Conservation (phyloP, 2,329 filamentous ascomycete genomes). For the Parastagonospora avenae region DNA sequence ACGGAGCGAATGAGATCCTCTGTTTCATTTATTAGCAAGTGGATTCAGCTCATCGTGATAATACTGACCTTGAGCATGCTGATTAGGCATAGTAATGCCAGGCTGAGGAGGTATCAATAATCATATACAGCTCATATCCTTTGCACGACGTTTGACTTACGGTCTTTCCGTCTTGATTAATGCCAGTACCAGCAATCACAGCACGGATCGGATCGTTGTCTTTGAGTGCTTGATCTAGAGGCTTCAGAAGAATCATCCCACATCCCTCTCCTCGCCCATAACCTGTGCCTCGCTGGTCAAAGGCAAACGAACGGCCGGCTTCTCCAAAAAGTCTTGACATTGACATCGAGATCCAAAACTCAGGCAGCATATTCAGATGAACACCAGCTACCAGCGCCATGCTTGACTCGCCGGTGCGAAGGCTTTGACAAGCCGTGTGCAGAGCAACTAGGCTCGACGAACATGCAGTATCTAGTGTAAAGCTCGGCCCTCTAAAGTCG, state of each 20-base stretch:
- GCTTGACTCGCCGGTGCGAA: conserved; percentile 29
- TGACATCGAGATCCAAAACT: conserved; percentile 30
- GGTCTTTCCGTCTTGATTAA: conserved; percentile 61
- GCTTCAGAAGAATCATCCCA: conserved; percentile 64
- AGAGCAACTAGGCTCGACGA: conserved; percentile 34
- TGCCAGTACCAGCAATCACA: conserved; percentile 49
- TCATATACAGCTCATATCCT: not conserved
- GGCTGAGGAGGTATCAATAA: conserved; percentile 6
- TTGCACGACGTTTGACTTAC: not conserved
- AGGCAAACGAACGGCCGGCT: conserved; percentile 39
- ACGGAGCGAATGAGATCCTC: conserved; percentile 26
- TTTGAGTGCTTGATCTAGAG: conserved; percentile 60
- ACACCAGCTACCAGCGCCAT: conserved; percentile 31
- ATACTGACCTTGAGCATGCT: conserved; percentile 52
- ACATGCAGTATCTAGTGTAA: conserved; percentile 42
- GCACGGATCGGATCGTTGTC: conserved; percentile 60
- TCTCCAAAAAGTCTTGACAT: conserved; percentile 31
- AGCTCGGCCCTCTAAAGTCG: conserved; percentile 35
- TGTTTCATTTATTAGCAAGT: not conserved
- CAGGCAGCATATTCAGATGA: conserved; percentile 28
- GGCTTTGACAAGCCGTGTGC: conserved; percentile 35
- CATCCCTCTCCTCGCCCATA: conserved; percentile 70
- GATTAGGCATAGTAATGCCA: conserved; percentile 64
- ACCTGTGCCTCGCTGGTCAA: conserved; percentile 61
- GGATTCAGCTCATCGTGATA: not conserved